Percentiles rank a stretch among this genome's conserved stretches.
phyloP scores from a whole-genome alignment of 768 basidiomycete genomes.

The Leccinum imitatum region DNA sequence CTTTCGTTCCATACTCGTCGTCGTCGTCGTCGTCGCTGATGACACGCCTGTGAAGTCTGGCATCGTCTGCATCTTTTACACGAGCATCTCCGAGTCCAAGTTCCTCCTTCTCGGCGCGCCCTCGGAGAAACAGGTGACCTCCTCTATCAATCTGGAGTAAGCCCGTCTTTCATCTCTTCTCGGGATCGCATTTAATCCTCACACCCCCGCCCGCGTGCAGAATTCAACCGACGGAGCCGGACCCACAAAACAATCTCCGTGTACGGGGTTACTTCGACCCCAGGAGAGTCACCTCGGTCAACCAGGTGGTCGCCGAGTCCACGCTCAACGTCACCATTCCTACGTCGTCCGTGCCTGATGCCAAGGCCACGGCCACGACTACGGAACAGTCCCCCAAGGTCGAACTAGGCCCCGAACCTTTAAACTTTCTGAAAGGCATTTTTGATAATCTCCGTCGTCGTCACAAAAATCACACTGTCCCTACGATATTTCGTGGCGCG shows the following conservation, averaged over 20 bases:
- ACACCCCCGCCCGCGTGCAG: conserved; percentile 18
- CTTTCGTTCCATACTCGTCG: neutral
- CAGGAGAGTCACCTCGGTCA: conserved; percentile 30
- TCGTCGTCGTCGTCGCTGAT: neutral
- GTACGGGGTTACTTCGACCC: conserved; percentile 36
- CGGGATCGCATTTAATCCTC: neutral
- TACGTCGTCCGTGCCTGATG: conserved; percentile 17
- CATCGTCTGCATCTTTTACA: conserved; percentile 20
- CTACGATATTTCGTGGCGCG: conserved; percentile 8
- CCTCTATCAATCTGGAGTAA: conserved; percentile 42
- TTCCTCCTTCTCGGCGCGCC: conserved; percentile 37
- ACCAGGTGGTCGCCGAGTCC: conserved; percentile 34
- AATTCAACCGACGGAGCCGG: conserved; percentile 31
- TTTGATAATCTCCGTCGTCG: conserved; percentile 4
- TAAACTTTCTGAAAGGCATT: conserved; percentile 7
- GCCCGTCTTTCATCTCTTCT: conserved; percentile 3
- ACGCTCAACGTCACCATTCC: conserved; percentile 27
- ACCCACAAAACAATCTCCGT: conserved; percentile 15
- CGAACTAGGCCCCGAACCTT: conserved; percentile 21
- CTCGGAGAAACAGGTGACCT: conserved; percentile 28
- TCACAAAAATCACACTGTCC: no score
- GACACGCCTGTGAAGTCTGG: conserved; percentile 20
- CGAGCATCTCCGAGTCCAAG: conserved; percentile 33
- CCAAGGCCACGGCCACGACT: conserved; percentile 1
- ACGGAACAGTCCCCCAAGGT: conserved; percentile 11